Base-by-base conservation (phyloP, 345 rosid genomes). In the Linum lewisii region DNA sequence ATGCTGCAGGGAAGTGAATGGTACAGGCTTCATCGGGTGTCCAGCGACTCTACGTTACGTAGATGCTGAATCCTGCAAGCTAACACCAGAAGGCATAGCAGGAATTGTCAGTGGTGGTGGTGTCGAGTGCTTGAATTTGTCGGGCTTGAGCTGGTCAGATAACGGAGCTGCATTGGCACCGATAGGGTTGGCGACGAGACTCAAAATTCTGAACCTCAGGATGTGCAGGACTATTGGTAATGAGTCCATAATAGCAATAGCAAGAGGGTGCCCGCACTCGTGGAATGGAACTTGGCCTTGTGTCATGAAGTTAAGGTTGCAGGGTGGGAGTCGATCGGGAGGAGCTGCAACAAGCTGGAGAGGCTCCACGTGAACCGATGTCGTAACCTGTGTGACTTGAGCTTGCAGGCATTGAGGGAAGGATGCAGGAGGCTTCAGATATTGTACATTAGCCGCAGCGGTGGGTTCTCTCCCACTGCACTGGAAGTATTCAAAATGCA, bases 281-380 rank as follows among this genome's bases (percentile, higher is more conserved):
- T 78, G 71, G 96, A 83, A 64, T 84, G 90, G 88, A 81, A 83
- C 70, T 58, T 86, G 74, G 82, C 90, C 52, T 20, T 79, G 57
- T 83, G 96, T 68, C 84, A 79, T 34, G 83, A 70, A 53, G 77
- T 84, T n/a, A 71, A 60, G 66, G 50, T 81, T 66, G 32, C 53
- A 9, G 95, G 96, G 24, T 86, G 93, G 98, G 71, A 73, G 50
- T 76, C 84, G 3, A 61, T 86, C 13, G 82, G 85, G 60, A 25
- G 56, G 24, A 67, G 65, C 69, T 92, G 96, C 77, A 38, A 68
- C 51, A 78, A 64, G 65, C 66, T 82, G 69, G 66, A 82, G 80
- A 82, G 47, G 63, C 95, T 92, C 24, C 85, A 82, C 59, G 95
- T 81, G 77, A 82, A 81, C 68, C 83, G 84, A 6, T 86, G 88